A percentile compares a stretch with the other conserved stretches of the same genome.
phyloP scores from a whole-genome alignment of 768 basidiomycete species.

The Termitomyces sp. region DNA sequence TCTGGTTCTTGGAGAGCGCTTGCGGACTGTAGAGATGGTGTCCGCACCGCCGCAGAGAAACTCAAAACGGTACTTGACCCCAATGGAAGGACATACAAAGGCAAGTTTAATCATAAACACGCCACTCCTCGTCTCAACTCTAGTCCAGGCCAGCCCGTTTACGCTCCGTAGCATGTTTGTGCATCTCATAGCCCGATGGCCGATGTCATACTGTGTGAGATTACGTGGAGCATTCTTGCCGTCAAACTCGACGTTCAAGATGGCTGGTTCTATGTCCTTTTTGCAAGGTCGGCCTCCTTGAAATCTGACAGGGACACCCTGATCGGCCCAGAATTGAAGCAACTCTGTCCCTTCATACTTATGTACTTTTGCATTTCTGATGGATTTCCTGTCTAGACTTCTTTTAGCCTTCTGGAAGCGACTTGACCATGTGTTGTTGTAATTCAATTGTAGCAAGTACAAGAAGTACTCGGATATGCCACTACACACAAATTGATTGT shows the following conservation, averaged over 20 bases:
- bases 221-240: not conserved
- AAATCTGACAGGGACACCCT: not conserved
- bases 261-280: not conserved
- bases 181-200: not conserved
- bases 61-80: slow-evolving; percentile 54
- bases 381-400: not conserved
- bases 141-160: slow-evolving; percentile 28
- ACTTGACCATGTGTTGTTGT: not conserved
- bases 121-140: slow-evolving; percentile 4
- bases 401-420: not conserved
- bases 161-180: slow-evolving; percentile 25
- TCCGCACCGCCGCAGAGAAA: slow-evolving; percentile 54
- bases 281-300: too few relatives aligned
- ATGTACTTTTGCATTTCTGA: not conserved
- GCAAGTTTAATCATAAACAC: slow-evolving; percentile 15
- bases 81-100: slow-evolving; percentile 46
- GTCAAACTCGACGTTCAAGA: not conserved
- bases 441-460: not conserved
- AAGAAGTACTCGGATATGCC: not conserved
- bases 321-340: too few relatives aligned
- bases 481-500: slow-evolving; percentile 5
- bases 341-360: not conserved
- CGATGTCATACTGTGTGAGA: not conserved
- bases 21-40: slow-evolving; percentile 55
- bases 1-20: slow-evolving; percentile 65